Evolutionary conservation across 208 protist genomes (phyloP), one percentile per base, ranked within the genome.

Genomic region (Sergeia podlipaevii): DNA sequence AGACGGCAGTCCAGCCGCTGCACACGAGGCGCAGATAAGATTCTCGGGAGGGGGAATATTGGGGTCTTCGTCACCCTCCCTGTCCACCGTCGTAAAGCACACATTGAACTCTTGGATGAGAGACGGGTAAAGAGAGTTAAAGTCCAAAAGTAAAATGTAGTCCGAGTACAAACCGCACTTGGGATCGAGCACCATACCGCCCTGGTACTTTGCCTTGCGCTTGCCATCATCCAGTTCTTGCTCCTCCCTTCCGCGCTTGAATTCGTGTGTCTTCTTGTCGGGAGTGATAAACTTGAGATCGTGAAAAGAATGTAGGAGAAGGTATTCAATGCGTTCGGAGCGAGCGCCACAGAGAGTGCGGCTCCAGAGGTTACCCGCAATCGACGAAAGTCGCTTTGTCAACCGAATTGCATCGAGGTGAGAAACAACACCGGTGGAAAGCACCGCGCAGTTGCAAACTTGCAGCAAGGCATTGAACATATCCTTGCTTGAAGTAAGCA

Each of bases 21-120:
- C 73, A 61, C 91, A 97, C 27, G 65, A 56, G 41, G 26, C 34
- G 49, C 91, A 97, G 64, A 91, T 75, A 26, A 97, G 71, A 27
- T 65, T 82, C 39, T 89, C 81, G 4, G 74, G 79, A 11, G 74
- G 68, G n/a, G 85, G 80, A 20, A 95, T 67, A 7, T 80, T 67
- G 1, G 71, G 66, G 41, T 77, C 64, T 39, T 69, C 55, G 18
- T 64, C 66, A 15, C 65, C 66, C 36, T 76, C 67, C 1, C 81
- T 65, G 34, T 89, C 60, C 20, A 99, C 82, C 0, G 98, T 99
- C 10, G 98, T 99, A 77, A 99, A 99, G 86, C 99, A 99, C 37
- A 99, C 96, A 81, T 99, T 99, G 76, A 98, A 99, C 80, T 99
- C 99, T 65, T 99, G 95, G 60, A 99, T 99, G 52, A 99, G 98